Conservation (phyloP, 1,139 yeast genomes). For the Taphrina pruni region DNA sequence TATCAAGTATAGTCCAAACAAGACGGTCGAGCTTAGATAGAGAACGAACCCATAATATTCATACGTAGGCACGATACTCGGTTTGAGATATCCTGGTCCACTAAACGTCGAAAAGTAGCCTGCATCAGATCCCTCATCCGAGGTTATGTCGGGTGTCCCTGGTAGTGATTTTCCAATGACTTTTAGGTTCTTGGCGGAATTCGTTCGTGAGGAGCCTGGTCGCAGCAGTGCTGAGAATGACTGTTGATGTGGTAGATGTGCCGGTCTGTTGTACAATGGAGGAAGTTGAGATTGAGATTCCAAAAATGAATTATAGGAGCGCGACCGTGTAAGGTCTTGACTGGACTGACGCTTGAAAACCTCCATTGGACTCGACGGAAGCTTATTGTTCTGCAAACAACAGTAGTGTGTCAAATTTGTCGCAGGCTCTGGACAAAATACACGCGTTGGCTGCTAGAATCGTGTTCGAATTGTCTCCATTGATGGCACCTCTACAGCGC, state of each 20-base stretch:
- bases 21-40: slow-evolving; percentile 41
- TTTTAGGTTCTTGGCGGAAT: neutral
- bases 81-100: slow-evolving; percentile 27
- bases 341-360: slow-evolving; percentile 14
- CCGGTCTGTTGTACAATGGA: slow-evolving; percentile 36
- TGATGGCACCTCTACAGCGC: too few species aligned
- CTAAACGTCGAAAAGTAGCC: slow-evolving; percentile 28
- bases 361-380: neutral
- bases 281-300: slow-evolving; percentile 31
- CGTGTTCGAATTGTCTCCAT: too few species aligned
- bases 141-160: slow-evolving; percentile 27
- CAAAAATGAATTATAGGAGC: slow-evolving; percentile 26
- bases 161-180: slow-evolving; percentile 24
- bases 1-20: slow-evolving; percentile 57
- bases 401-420: too few species aligned
- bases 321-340: slow-evolving; percentile 28
- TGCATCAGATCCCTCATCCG: slow-evolving; percentile 32
- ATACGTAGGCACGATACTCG: slow-evolving; percentile 43
- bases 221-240: slow-evolving; percentile 35
- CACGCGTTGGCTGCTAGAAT: neutral
- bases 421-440: neutral
- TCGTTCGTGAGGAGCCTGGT: slow-evolving; percentile 16
- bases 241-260: slow-evolving; percentile 34
- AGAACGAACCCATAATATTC: slow-evolving; percentile 44
- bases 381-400: too few species aligned